Base-by-base conservation (phyloP, 805 yeast genomes). In the Wickerhamomyces subpelliculosus region DNA sequence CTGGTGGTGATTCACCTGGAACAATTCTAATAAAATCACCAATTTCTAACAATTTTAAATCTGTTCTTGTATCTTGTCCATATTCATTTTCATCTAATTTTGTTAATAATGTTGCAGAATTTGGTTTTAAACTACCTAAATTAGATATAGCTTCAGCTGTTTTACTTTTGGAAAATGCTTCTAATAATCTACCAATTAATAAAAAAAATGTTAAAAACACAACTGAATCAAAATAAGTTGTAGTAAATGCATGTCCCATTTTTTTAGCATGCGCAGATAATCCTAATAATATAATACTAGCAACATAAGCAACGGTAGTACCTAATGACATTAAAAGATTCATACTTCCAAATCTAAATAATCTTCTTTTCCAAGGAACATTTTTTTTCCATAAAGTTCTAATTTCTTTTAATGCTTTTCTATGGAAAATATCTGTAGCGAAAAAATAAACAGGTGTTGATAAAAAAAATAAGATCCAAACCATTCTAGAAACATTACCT, bases 281-380 rank as follows among this genome's bases (percentile, higher is more conserved):
- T 4, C 57, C 65, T 11, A 83, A 57, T 32, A 80, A 58, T 0
- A 72, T 78, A 29, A 84, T 67, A 51, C 86, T 78, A 5, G 86
- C 73, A 55, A 80, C 68, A 53, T 82, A 84, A 1, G 90, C 76
- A 18, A 84, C 77, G 0, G 83, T 61, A 0, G 90, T 84, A 10
- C 93, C 93, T 34, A 83, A 58, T 35, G 75, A 69, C 80, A 84
- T 78, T 45, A 84, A 67, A 44, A 83, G 55, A 52, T 73, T 82
- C 90, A 84, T 84, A 3, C 88, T 80, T 3, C 94, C 94, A 57
- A 84, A 84, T 48, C 71, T 70, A 44, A 83, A 70, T 13, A 83
- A 43, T 29, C 88, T 61, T 45, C 74, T 68, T 18, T 53, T 61
- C 70, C 78, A 75, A 1, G 78, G 61, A 33, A 73, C 78, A 27